Evolutionary conservation across 768 basidiomycete species (phyloP).

Genomic region (Coprinopsis cinerea): DNA sequence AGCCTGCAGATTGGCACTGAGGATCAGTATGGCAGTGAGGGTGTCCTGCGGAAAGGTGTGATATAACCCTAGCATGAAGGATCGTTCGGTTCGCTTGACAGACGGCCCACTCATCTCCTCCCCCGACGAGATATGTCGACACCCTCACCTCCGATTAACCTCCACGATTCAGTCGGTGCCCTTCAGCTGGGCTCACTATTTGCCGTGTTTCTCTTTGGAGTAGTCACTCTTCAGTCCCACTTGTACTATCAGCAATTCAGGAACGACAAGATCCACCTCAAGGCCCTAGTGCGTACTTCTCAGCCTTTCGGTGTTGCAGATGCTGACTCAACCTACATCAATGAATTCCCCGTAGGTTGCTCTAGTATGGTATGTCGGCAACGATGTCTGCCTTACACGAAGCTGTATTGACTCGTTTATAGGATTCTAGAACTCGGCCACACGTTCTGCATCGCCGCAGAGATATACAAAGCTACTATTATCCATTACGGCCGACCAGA

Average conservation of each 20-base stretch:
- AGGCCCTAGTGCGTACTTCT: constrained; percentile 16
- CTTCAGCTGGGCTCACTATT: constrained; percentile 14
- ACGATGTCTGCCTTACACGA: too few species aligned
- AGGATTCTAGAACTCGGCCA: constrained; percentile 11
- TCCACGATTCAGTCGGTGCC: constrained; percentile 12
- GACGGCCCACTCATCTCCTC: too few species aligned
- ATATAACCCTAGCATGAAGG: too few species aligned
- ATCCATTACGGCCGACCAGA: constrained; percentile 3
- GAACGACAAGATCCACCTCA: constrained; percentile 13
- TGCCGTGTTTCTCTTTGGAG: constrained; percentile 15
- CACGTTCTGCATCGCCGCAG: constrained; percentile 9
- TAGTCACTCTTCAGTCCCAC: constrained; percentile 13
- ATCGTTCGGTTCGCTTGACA: too few species aligned
- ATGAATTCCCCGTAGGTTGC: neutral
- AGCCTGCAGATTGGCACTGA: too few species aligned
- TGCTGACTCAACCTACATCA: neutral
- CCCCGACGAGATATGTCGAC: too few species aligned
- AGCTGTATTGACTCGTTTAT: neutral
- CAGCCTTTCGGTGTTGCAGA: too few species aligned
- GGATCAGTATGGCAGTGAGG: too few species aligned
- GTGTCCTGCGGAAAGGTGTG: too few species aligned
- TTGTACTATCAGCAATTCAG: constrained; percentile 10
- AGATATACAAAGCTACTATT: constrained; percentile 10
- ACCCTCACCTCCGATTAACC: too few species aligned
- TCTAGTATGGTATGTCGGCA: neutral